These are phyloP conservation scores for Candida patagonica DNA, from an alignment of 805 yeast species.

Conservation along the genomic window DNA sequence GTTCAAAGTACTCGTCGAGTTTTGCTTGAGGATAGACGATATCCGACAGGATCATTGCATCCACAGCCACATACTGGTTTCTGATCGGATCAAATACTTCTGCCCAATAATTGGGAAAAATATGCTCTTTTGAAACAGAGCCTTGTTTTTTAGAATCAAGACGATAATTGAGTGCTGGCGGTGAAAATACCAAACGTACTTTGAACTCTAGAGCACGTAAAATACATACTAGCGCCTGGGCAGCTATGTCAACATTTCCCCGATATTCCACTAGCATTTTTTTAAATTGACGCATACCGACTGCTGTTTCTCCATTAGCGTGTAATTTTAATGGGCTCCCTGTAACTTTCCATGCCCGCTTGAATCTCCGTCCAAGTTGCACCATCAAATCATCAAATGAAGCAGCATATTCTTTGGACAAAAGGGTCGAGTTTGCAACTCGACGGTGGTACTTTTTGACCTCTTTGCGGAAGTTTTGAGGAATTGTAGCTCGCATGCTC, in stretches of 20 bases:
- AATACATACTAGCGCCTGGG: background rate
- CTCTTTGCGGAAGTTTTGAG: background rate
- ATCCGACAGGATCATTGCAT: slow-evolving; percentile 1
- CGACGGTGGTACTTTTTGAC: slow-evolving; percentile 1
- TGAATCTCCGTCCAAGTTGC: background rate
- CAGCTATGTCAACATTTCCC: background rate
- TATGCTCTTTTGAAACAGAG: background rate
- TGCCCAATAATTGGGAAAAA: slow-evolving; percentile 2
- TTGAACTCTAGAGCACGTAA: slow-evolving; percentile 1
- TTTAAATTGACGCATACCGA: background rate
- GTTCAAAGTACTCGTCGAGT: slow-evolving; percentile 42
- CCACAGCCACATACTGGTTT: background rate
- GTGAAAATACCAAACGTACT: slow-evolving; percentile 1
- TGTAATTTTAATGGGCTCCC: background rate
- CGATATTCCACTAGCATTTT: background rate
- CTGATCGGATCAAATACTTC: background rate
- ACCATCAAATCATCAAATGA: background rate
- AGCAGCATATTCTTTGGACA: background rate
- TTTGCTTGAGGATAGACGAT: background rate
- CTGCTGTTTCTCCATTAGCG: background rate
- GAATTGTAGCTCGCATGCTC: background rate
- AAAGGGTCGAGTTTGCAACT: background rate
- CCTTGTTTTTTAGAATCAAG: background rate
- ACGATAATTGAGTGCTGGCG: background rate
- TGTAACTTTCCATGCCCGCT: background rate